These are phyloP conservation scores for Trametes meyenii DNA, from an alignment of 768 basidiomycete species.

Conservation along the genomic window DNA sequence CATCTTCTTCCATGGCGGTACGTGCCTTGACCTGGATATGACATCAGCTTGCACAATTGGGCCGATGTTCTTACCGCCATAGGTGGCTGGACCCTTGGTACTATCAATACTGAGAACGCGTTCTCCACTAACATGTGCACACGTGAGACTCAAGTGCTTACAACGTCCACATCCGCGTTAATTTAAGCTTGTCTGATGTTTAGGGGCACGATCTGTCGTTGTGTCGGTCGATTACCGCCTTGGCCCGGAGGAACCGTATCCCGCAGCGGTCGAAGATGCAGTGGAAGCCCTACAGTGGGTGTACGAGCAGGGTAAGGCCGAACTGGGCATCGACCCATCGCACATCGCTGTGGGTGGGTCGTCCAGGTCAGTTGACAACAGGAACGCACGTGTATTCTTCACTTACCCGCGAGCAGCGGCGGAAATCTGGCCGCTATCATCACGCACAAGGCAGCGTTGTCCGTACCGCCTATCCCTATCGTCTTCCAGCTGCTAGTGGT, in stretches of 20 bases:
- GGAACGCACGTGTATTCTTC: neutral
- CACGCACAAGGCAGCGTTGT: constrained; percentile 60
- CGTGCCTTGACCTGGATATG: constrained; percentile 16
- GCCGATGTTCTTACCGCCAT: neutral
- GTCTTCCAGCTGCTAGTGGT: constrained; percentile 68
- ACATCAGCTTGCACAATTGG: neutral
- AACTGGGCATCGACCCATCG: constrained; percentile 51
- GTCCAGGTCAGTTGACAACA: constrained; percentile 50
- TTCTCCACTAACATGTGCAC: constrained; percentile 65
- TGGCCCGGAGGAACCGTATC: constrained; percentile 71
- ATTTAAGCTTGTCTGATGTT: neutral
- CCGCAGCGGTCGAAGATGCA: constrained; percentile 71
- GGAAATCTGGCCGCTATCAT: constrained; percentile 71
- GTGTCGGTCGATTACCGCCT: constrained; percentile 73
- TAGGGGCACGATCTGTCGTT: constrained; percentile 64
- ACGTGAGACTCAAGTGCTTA: constrained; percentile 38
- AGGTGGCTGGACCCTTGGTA: constrained; percentile 82
- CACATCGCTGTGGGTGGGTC: constrained; percentile 73
- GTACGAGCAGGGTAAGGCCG: constrained; percentile 45
- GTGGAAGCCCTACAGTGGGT: constrained; percentile 71
- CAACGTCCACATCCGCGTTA: constrained; percentile 4
- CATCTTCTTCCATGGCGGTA: constrained; percentile 76
- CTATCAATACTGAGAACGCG: constrained; percentile 58
- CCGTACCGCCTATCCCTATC: constrained; percentile 53
- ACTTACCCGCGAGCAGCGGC: constrained; percentile 46